A percentile compares a stretch with the other conserved stretches of the same genome.
Evolutionary conservation across 176 grass and related monocot species (phyloP).

Genomic region (Cocos nucifera): DNA sequence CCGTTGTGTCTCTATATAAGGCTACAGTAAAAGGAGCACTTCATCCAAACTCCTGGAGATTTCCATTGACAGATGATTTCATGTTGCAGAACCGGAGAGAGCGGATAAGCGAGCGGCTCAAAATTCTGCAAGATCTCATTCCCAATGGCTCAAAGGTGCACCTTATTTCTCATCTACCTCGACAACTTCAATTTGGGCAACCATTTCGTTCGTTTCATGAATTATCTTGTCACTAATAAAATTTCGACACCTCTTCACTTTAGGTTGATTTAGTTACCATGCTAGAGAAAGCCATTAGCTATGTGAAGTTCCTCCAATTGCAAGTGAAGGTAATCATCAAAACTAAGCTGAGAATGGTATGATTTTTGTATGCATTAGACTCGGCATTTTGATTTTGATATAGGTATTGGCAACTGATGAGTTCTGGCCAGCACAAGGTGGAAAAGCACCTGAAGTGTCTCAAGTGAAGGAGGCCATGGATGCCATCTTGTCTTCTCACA

Average conservation of each 20-base stretch:
- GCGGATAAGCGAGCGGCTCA: constrained; percentile 73
- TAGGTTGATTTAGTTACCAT: constrained; percentile 96
- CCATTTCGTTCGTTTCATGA: not conserved
- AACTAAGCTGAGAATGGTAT: no score
- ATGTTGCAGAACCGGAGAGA: constrained; percentile 62
- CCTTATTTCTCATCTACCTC: not conserved
- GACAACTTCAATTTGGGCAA: not conserved
- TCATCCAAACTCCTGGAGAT: no score
- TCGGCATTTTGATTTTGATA: constrained; percentile 3
- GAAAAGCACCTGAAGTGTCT: constrained; percentile 66
- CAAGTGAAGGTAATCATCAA: constrained; percentile 66
- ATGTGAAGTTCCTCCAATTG: constrained; percentile 93
- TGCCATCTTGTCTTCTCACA: constrained; percentile 61
- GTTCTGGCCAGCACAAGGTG: constrained; percentile 90
- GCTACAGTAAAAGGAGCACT: no score
- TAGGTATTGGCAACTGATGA: constrained; percentile 88
- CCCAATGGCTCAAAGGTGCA: constrained; percentile 84
- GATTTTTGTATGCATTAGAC: not conserved
- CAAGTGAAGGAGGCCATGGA: constrained; percentile 88
- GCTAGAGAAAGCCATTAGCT: constrained; percentile 94
- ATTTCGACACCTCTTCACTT: no score
- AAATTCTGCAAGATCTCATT: constrained; percentile 83
- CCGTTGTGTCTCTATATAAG: not conserved
- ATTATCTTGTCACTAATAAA: no score
- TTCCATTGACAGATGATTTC: not conserved